Conservation (phyloP, 129 eudicot species). For the Flaveria sonorensis region DNA sequence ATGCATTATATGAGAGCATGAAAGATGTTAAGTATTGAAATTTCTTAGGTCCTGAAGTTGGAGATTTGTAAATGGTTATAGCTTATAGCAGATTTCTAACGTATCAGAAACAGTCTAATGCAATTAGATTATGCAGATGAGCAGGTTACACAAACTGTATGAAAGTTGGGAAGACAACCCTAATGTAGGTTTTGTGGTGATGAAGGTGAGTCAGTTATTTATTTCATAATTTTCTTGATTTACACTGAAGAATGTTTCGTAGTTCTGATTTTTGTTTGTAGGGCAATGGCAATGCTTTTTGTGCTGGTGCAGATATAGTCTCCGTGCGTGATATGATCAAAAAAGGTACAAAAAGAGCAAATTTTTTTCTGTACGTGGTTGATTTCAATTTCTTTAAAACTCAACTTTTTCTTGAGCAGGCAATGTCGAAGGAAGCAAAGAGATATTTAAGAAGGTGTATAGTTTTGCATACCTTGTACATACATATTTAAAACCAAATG, state of each 20-base stretch:
- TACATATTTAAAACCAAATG: slow-evolving; percentile 79
- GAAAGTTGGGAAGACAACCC: slow-evolving; percentile 68
- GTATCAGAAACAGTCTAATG: neutral
- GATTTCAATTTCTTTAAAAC: neutral
- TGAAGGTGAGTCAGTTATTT: slow-evolving; percentile 51
- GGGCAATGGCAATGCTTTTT: slow-evolving; percentile 82
- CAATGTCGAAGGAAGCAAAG: slow-evolving; percentile 55
- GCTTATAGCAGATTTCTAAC: neutral
- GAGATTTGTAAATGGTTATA: no score
- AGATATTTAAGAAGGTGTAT: slow-evolving; percentile 56
- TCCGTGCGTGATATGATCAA: slow-evolving; percentile 41
- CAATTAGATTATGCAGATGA: slow-evolving; percentile 39
- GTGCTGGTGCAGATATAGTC: slow-evolving; percentile 79
- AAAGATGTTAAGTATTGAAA: neutral
- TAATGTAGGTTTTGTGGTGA: slow-evolving; percentile 61
- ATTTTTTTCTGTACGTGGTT: neutral
- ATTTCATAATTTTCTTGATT: neutral
- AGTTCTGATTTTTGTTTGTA: slow-evolving; percentile 27
- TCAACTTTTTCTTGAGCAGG: slow-evolving; percentile 45
- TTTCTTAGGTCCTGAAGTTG: no score
- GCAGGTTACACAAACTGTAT: slow-evolving; percentile 62
- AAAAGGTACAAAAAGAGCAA: slow-evolving; percentile 41
- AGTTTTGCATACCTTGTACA: slow-evolving; percentile 56
- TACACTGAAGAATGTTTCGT: neutral
- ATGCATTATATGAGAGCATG: neutral